A percentile compares a stretch with the other conserved stretches of the same genome.
Evolutionary conservation across 257 asterid genomes (phyloP).

Genomic region (Nyctanthes arbortristis): DNA sequence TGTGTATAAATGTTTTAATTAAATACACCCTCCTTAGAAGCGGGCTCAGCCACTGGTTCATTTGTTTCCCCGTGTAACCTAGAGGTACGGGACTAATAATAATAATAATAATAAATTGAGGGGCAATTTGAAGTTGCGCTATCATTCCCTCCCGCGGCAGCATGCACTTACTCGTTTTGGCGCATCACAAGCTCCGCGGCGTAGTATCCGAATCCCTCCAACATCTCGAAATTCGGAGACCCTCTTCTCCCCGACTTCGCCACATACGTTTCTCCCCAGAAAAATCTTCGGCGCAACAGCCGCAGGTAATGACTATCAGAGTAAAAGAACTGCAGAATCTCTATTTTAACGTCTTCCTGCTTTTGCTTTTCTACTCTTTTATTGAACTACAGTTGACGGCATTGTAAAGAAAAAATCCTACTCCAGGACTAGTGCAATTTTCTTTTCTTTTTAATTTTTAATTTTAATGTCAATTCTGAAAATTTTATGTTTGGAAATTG

Average conservation of each 20-base stretch:
- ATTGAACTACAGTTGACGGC: neutral
- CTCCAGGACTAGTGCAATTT: neutral
- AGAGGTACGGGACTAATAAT: too few species aligned
- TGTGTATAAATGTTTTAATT: too few species aligned
- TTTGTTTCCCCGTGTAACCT: too few species aligned
- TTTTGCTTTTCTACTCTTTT: neutral
- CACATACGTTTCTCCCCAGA: neutral
- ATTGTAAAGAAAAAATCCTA: neutral
- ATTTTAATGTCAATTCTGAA: neutral
- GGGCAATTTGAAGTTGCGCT: too few species aligned
- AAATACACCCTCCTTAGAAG: too few species aligned
- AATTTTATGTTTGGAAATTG: neutral
- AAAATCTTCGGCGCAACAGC: neutral
- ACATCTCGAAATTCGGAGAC: neutral
- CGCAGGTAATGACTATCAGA: neutral
- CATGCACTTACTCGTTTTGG: neutral
- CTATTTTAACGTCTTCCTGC: neutral
- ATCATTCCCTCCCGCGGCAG: too few species aligned
- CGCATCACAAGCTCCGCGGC: neutral
- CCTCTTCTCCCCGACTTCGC: neutral
- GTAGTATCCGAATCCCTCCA: neutral
- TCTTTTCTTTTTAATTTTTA: neutral
- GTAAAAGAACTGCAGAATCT: too few species aligned
- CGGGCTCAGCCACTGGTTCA: too few species aligned
- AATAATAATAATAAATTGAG: too few species aligned